These are phyloP conservation scores for Calonectria crousiana DNA, from an alignment of 2,329 filamentous ascomycete genomes.

Conservation along the genomic window DNA sequence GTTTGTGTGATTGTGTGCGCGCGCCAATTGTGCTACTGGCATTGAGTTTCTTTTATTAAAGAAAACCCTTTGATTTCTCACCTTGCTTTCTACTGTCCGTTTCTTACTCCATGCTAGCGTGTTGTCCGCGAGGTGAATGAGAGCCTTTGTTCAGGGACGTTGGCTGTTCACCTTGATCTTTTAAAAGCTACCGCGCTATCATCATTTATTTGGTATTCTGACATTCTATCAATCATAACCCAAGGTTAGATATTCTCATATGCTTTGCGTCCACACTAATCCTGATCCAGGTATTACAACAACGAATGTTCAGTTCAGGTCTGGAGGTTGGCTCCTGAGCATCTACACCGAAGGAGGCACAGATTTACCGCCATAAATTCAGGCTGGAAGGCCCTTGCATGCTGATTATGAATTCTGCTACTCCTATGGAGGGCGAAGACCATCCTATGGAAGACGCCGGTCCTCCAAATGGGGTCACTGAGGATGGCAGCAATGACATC, in stretches of 20 bases:
- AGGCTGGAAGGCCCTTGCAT: not conserved
- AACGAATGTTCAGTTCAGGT: not conserved
- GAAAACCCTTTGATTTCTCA: not conserved
- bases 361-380: not conserved
- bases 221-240: no score
- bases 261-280: not conserved
- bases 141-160: not conserved
- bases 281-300: not conserved
- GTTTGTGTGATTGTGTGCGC: conserved; percentile 1
- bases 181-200: not conserved
- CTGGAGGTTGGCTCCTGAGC: not conserved
- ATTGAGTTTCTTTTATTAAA: not conserved
- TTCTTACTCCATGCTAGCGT: not conserved
- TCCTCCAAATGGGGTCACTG: conserved; percentile 41
- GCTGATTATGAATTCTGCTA: conserved; percentile 18
- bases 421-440: conserved; percentile 58
- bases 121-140: not conserved
- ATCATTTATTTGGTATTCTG: not conserved
- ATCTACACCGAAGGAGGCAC: not conserved
- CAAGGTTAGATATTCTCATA: no score
- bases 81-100: not conserved
- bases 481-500: conserved; percentile 32
- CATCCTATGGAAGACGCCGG: conserved; percentile 58
- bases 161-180: not conserved
- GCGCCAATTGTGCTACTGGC: not conserved